These are phyloP conservation scores for Trichoderma erinaceum DNA, from an alignment of 495 filamentous ascomycete species.

Conservation along the genomic window DNA sequence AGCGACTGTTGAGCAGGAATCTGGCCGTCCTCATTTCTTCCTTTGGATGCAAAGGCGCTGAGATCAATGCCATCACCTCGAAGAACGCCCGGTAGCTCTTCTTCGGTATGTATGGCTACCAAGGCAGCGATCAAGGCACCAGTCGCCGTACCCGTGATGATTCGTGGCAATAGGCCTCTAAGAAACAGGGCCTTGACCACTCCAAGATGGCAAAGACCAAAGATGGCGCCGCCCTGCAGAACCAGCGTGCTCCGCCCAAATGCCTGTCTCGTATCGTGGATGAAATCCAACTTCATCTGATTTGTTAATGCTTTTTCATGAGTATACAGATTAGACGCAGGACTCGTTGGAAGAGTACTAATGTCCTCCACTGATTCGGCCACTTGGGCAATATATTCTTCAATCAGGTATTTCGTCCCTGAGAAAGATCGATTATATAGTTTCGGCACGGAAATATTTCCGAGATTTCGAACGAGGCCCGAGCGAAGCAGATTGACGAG, in stretches of 20 bases:
- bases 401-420: conserved; percentile 84
- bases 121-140: conserved; percentile 88
- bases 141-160: conserved; percentile 86
- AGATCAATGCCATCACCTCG: conserved; percentile 77
- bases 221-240: conserved; percentile 85
- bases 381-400: conserved; percentile 83
- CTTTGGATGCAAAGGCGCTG: conserved; percentile 60
- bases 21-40: conserved; percentile 17
- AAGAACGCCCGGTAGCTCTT: conserved; percentile 71
- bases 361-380: conserved; percentile 75
- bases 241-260: conserved; percentile 85
- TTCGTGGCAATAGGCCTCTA: conserved; percentile 76
- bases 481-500: conserved; percentile 76
- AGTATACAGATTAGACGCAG: conserved; percentile 24
- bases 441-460: conserved; percentile 79
- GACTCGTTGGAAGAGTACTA: conserved; percentile 58
- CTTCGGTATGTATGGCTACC: conserved; percentile 82
- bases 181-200: conserved; percentile 85
- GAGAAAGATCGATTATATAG: conserved; percentile 81
- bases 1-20: conserved; percentile 22
- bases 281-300: conserved; percentile 78
- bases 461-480: conserved; percentile 83
- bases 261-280: conserved; percentile 85
- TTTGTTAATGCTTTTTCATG: conserved; percentile 50
- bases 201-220: conserved; percentile 85